Percentiles rank a stretch among this genome's conserved stretches.
phyloP scores from a whole-genome alignment of 1,139 yeast genomes.

The Candida sojae region DNA sequence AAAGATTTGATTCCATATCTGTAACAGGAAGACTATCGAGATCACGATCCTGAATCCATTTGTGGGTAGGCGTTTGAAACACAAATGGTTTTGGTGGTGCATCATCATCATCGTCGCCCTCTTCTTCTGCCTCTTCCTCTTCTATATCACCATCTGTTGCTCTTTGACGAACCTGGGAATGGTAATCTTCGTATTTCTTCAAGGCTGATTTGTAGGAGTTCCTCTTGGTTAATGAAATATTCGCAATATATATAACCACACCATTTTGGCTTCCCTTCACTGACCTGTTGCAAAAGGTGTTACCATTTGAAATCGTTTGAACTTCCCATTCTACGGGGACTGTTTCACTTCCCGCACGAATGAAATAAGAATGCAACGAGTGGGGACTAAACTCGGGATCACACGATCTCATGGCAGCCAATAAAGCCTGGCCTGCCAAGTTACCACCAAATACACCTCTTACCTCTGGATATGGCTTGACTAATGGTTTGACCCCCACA shows the following conservation, averaged over 20 bases:
- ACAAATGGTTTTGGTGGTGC: conserved; percentile 32
- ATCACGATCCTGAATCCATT: conserved; percentile 23
- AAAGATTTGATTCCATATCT: conserved; percentile 18
- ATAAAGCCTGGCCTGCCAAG: conserved; percentile 37
- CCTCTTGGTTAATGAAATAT: conserved; percentile 48
- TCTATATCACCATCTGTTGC: conserved; percentile 20
- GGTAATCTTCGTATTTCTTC: conserved; percentile 26
- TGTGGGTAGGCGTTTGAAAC: conserved; percentile 41
- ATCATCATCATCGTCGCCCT: conserved; percentile 26
- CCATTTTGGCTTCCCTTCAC: conserved; percentile 58
- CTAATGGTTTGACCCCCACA: conserved; percentile 25
- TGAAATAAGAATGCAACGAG: conserved; percentile 36
- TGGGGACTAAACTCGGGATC: conserved; percentile 37
- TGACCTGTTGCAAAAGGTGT: conserved; percentile 59
- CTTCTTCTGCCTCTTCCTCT: conserved; percentile 27
- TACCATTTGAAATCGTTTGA: conserved; percentile 50
- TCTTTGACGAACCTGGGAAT: conserved; percentile 14
- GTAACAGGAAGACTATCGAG: conserved; percentile 21
- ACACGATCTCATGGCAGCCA: conserved; percentile 31
- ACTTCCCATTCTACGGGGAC: conserved; percentile 35
- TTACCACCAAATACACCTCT: conserved; percentile 41
- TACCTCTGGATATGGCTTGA: conserved; percentile 25
- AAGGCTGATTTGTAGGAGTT: conserved; percentile 29
- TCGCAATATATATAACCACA: conserved; percentile 51
- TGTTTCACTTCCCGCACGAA: conserved; percentile 25